Evolutionary conservation across 2,329 filamentous ascomycete species (phyloP).

Genomic region (Talaromyces sp.): DNA sequence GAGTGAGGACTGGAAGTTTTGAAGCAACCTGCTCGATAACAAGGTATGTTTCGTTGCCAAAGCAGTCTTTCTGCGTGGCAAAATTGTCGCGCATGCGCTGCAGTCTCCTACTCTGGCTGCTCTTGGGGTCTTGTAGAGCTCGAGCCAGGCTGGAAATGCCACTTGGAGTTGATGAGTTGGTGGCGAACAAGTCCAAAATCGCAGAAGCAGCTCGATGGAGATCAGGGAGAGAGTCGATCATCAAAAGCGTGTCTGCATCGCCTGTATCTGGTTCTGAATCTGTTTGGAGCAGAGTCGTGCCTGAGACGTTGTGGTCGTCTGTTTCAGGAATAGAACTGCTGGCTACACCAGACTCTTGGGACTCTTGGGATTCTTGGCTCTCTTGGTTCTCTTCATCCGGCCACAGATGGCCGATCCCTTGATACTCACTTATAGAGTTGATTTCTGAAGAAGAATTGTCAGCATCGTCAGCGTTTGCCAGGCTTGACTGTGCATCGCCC

Average conservation of each 20-base stretch:
- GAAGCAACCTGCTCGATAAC: slow-evolving; percentile 23
- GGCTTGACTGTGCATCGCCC: slow-evolving; percentile 6
- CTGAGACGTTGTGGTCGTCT: slow-evolving; percentile 23
- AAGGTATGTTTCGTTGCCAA: slow-evolving; percentile 32
- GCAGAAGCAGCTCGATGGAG: slow-evolving; percentile 28
- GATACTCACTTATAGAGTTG: slow-evolving; percentile 2
- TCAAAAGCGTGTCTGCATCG: slow-evolving; percentile 28
- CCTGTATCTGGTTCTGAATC: slow-evolving; percentile 23
- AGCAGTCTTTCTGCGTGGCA: slow-evolving; percentile 19
- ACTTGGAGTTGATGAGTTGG: slow-evolving; percentile 20
- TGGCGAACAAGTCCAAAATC: slow-evolving; percentile 34
- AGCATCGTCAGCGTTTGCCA: neutral
- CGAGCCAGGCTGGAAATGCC: slow-evolving; percentile 24
- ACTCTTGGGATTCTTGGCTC: neutral
- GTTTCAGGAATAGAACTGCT: neutral
- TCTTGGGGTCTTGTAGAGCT: slow-evolving; percentile 23
- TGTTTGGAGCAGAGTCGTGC: slow-evolving; percentile 27
- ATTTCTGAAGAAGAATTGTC: neutral
- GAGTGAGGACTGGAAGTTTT: slow-evolving; percentile 23
- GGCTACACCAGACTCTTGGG: slow-evolving; percentile 1
- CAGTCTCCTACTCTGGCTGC: slow-evolving; percentile 25
- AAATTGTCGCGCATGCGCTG: slow-evolving; percentile 21
- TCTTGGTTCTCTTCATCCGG: slow-evolving; percentile 4
- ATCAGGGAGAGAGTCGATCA: slow-evolving; percentile 36
- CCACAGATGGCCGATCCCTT: neutral